These are phyloP conservation scores for Ogataea hybrid DNA, from an alignment of 1,139 yeast species.

Conservation along the genomic window DNA sequence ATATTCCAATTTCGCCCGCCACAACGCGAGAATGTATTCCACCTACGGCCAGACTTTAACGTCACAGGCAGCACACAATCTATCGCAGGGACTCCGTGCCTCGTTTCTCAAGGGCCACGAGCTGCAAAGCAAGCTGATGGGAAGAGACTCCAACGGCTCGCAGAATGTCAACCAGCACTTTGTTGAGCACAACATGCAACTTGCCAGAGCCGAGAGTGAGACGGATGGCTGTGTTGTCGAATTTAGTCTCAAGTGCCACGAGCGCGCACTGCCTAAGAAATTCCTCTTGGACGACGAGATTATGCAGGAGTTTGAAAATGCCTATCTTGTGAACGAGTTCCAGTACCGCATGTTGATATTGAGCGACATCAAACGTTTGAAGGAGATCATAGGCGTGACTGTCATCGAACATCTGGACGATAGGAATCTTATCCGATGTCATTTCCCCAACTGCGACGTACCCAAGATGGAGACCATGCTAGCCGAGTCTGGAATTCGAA, in stretches of 20 bases:
- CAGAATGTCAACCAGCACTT: conserved; percentile 37
- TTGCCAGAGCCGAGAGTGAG: conserved; percentile 38
- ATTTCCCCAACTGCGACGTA: conserved; percentile 57
- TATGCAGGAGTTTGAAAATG: conserved; percentile 40
- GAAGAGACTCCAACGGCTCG: conserved; percentile 26
- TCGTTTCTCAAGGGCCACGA: conserved; percentile 34
- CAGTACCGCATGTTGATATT: conserved; percentile 37
- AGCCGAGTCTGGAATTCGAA: conserved; percentile 47
- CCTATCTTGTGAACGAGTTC: conserved; percentile 34
- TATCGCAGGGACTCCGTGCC: conserved; percentile 36
- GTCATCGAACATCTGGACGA: conserved; percentile 16
- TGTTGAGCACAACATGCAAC: conserved; percentile 39
- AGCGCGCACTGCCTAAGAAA: conserved; percentile 44
- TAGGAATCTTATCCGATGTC: conserved; percentile 41
- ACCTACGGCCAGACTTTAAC: conserved; percentile 31
- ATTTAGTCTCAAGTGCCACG: conserved; percentile 38
- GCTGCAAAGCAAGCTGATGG: conserved; percentile 19
- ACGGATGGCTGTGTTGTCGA: conserved; percentile 50
- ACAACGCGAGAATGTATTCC: conserved; percentile 32
- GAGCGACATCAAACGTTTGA: conserved; percentile 38
- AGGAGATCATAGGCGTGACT: conserved; percentile 46
- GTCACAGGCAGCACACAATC: conserved; percentile 39
- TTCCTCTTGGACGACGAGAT: conserved; percentile 49
- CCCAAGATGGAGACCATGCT: conserved; percentile 48
- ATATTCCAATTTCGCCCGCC: conserved; percentile 28